phyloP scores from a whole-genome alignment of 352 stramenopile species.

The Aphanomyces stellatus region DNA sequence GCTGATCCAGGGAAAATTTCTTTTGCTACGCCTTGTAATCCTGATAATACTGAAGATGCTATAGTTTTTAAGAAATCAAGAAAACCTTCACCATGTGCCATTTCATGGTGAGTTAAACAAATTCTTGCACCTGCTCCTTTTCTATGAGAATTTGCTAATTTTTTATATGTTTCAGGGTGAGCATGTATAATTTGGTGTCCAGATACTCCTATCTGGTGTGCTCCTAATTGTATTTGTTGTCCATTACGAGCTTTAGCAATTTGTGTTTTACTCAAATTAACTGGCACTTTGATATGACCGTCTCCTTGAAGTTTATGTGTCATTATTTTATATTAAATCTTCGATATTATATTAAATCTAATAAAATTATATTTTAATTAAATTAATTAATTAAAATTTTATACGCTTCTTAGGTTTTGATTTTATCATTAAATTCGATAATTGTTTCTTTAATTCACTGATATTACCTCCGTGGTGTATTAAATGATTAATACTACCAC shows the following conservation, averaged over 20 bases:
- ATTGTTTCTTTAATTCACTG: background rate
- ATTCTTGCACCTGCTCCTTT: background rate
- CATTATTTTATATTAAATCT: no score
- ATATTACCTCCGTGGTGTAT: background rate
- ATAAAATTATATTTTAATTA: background rate
- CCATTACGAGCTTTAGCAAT: no score
- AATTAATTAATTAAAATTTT: constrained; percentile 5
- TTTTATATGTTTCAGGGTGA: no score
- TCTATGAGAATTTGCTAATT: background rate
- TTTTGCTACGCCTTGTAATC: background rate
- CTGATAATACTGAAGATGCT: background rate
- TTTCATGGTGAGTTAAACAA: background rate
- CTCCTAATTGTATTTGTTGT: no score
- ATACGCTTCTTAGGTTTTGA: background rate
- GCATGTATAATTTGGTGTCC: no score
- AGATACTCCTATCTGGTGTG: no score
- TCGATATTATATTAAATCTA: background rate
- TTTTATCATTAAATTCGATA: background rate
- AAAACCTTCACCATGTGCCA: background rate
- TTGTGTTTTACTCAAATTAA: no score
- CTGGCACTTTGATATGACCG: no score
- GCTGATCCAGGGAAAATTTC: background rate
- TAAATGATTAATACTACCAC: background rate
- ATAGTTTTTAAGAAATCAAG: background rate
- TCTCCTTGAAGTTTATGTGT: no score